These are phyloP conservation scores for Alternaria tenuissima DNA, from an alignment of 2,329 filamentous ascomycete species.

Conservation along the genomic window DNA sequence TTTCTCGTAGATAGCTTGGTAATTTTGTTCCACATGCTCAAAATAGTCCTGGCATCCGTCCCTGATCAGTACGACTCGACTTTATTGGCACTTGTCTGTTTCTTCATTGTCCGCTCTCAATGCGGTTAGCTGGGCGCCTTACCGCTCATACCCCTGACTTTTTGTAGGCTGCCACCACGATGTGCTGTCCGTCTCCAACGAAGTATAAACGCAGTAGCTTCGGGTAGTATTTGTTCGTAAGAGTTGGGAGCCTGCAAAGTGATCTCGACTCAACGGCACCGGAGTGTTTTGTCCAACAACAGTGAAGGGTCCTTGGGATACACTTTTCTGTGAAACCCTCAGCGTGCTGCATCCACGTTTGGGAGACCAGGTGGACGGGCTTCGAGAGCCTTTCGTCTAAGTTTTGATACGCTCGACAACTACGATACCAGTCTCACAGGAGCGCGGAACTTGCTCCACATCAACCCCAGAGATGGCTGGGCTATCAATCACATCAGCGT, in stretches of 20 bases:
- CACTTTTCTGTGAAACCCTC: not conserved
- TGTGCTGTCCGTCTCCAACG: not conserved
- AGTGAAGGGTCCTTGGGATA: not conserved
- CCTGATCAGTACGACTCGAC: not conserved
- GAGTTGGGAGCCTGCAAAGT: not conserved
- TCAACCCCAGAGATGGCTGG: not conserved
- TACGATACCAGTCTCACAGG: not conserved
- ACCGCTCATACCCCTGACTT: not conserved
- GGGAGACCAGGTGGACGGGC: too few species aligned
- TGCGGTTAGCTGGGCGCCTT: slow-evolving; percentile 9
- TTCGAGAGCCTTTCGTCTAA: not conserved
- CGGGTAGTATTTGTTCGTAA: not conserved
- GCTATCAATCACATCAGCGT: slow-evolving; percentile 7
- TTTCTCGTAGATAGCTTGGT: not conserved
- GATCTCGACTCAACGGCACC: not conserved
- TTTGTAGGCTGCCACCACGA: slow-evolving; percentile 1
- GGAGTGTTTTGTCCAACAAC: not conserved
- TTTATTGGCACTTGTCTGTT: slow-evolving; percentile 7
- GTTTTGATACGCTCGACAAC: not conserved
- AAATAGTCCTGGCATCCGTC: not conserved
- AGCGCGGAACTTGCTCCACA: not conserved
- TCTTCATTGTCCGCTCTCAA: not conserved
- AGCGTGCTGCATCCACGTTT: not conserved
- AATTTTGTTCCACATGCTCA: not conserved
- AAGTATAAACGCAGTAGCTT: not conserved